phyloP scores from a whole-genome alignment of 2,329 filamentous ascomycete species.

The Aureobasidium subglaciale region DNA sequence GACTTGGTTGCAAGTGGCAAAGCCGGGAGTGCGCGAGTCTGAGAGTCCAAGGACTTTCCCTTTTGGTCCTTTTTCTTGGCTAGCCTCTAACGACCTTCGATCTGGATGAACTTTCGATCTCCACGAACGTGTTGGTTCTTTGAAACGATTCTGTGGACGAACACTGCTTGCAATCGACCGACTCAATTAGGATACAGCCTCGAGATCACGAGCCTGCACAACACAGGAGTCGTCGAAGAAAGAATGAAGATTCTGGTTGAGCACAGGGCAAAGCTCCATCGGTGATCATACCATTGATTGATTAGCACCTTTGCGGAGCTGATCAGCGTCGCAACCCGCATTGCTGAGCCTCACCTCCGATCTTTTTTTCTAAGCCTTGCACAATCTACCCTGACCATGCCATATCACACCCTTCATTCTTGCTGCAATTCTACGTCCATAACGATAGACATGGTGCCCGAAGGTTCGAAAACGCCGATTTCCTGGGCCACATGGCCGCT shows the following conservation, averaged over 20 bases:
- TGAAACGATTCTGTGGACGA: not conserved
- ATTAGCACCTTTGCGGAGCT: not conserved
- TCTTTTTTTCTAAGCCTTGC: not conserved
- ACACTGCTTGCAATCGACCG: not conserved
- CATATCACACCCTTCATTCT: too few relatives aligned
- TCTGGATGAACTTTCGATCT: too few relatives aligned
- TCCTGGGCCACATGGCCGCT: not conserved
- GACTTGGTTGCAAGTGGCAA: not conserved
- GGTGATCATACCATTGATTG: slow-evolving; percentile 2
- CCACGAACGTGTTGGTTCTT: too few relatives aligned
- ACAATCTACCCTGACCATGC: too few relatives aligned
- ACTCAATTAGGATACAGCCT: too few relatives aligned
- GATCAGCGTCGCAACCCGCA: not conserved
- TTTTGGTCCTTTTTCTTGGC: not conserved
- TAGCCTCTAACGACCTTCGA: not conserved
- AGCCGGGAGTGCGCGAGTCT: not conserved
- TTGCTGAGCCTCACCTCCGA: not conserved
- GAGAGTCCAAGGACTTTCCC: not conserved
- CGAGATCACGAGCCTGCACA: not conserved
- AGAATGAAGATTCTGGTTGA: slow-evolving; percentile 5
- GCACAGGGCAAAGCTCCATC: slow-evolving; percentile 11
- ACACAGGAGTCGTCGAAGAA: not conserved
- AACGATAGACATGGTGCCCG: too few relatives aligned
- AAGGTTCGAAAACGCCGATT: not conserved
- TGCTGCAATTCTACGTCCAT: too few relatives aligned